Evolutionary conservation across 345 rosid genomes (phyloP).

Genomic region (Eucalyptus albens): DNA sequence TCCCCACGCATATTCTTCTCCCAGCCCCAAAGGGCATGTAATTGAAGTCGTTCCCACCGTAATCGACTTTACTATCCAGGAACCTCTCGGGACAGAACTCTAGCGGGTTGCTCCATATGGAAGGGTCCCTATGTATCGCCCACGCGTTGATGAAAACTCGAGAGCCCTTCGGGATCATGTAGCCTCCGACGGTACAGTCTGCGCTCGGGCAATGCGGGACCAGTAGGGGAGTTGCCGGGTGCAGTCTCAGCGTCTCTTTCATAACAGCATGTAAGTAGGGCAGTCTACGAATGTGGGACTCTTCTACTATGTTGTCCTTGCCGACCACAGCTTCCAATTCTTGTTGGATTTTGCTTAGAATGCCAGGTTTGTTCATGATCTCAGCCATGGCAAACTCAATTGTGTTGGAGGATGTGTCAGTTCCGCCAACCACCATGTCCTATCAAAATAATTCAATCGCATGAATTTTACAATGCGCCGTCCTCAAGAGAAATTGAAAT

Average conservation of each 20-base stretch:
- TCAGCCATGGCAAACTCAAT: slow-evolving; percentile 43
- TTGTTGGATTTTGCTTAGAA: slow-evolving; percentile 21
- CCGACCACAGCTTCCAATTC: slow-evolving; percentile 43
- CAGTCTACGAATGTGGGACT: slow-evolving; percentile 23
- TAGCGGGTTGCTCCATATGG: slow-evolving; percentile 28
- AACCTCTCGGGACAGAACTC: slow-evolving; percentile 49
- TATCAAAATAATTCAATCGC: not conserved
- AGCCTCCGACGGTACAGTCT: slow-evolving; percentile 20
- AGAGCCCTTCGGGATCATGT: slow-evolving; percentile 29
- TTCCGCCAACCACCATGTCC: slow-evolving; percentile 57
- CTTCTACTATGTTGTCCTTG: slow-evolving; percentile 25
- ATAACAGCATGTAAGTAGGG: slow-evolving; percentile 28
- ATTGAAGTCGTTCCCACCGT: slow-evolving; percentile 33
- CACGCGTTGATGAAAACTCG: slow-evolving; percentile 33
- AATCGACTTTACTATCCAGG: slow-evolving; percentile 24
- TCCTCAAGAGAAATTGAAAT: not conserved
- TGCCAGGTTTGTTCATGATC: slow-evolving; percentile 28
- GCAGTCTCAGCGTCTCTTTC: slow-evolving; percentile 41
- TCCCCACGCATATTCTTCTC: slow-evolving; percentile 53
- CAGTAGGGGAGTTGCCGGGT: slow-evolving; percentile 35
- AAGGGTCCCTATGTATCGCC: slow-evolving; percentile 48
- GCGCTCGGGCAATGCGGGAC: slow-evolving; percentile 42
- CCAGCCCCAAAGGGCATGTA: slow-evolving; percentile 77
- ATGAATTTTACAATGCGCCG: not conserved
- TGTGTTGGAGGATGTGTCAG: slow-evolving; percentile 41